Evolutionary conservation across 2,329 filamentous ascomycete species (phyloP).

Genomic region (Volutella citrinella): DNA sequence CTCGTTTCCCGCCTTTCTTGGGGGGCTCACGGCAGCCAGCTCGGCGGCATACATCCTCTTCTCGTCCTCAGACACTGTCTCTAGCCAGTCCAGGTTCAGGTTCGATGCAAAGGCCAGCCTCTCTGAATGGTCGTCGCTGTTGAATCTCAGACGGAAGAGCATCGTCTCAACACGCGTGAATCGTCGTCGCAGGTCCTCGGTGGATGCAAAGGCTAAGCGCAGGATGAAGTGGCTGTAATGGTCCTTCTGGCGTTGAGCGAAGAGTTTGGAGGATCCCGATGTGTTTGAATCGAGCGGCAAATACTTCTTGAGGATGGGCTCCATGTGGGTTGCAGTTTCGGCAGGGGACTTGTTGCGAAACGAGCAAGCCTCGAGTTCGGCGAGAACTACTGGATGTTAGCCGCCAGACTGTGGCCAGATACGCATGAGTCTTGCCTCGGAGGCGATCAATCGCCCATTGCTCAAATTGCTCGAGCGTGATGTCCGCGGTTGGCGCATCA

Average conservation of each 20-base stretch:
- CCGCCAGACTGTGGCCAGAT: too few relatives aligned
- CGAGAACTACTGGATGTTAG: constrained; percentile 58
- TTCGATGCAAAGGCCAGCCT: constrained; percentile 71
- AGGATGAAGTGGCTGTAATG: constrained; percentile 98
- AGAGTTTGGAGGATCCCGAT: constrained; percentile 56
- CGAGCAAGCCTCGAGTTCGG: constrained; percentile 88
- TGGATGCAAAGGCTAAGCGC: constrained; percentile 85
- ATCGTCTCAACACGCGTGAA: constrained; percentile 86
- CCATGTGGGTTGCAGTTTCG: constrained; percentile 83
- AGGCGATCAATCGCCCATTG: constrained; percentile 96
- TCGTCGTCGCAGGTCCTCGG: constrained; percentile 82
- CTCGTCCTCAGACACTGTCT: constrained; percentile 76
- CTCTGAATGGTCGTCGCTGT: constrained; percentile 72
- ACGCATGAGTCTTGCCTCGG: constrained; percentile 69
- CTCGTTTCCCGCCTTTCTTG: constrained; percentile 47
- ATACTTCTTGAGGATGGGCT: constrained; percentile 81
- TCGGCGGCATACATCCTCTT: constrained; percentile 61
- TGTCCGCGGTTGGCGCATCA: constrained; percentile 84
- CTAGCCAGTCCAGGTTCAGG: constrained; percentile 87
- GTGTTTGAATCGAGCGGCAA: constrained; percentile 76
- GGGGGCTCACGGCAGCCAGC: constrained; percentile 49
- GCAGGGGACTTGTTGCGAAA: constrained; percentile 86
- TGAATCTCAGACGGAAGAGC: constrained; percentile 81
- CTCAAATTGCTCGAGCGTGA: constrained; percentile 95
- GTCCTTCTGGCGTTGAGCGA: constrained; percentile 81